Percentiles rank a stretch among this genome's conserved stretches.
phyloP scores from a whole-genome alignment of 78 protist genomes.

The Dictyostelium citrinum region DNA sequence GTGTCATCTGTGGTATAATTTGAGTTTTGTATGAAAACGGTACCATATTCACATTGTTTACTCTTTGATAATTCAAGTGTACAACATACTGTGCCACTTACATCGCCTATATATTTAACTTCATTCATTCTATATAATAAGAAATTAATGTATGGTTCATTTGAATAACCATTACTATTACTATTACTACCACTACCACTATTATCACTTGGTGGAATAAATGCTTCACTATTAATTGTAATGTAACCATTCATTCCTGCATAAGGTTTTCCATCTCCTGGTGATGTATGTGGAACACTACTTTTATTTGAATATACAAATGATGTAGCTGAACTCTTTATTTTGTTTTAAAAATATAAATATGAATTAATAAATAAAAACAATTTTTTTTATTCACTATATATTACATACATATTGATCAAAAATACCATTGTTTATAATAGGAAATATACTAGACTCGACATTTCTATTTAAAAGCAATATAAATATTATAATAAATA shows the following conservation, averaged over 20 bases:
- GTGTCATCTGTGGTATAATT: not conserved
- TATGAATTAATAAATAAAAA: too few species aligned
- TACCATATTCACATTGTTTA: not conserved
- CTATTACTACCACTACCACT: not conserved
- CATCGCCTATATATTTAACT: not conserved
- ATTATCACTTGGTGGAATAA: not conserved
- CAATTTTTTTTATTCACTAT: not conserved
- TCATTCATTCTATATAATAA: not conserved
- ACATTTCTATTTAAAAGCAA: not conserved
- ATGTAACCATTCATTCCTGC: not conserved
- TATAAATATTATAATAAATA: not conserved
- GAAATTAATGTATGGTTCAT: not conserved
- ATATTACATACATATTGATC: not conserved
- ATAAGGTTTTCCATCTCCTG: not conserved
- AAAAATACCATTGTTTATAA: not conserved
- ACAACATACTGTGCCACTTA: not conserved
- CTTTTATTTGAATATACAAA: not conserved
- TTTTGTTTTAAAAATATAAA: not conserved
- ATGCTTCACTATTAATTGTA: not conserved
- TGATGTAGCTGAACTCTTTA: not conserved
- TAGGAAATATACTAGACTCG: not conserved
- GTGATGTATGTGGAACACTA: slow-evolving; percentile 2
- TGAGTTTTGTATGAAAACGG: not conserved
- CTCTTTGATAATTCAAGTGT: not conserved
- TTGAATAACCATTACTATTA: not conserved